A percentile compares a stretch with the other conserved stretches of the same genome.
Conservation (phyloP, 176 grass and related monocot species). For the Metroxylon sagu region DNA sequence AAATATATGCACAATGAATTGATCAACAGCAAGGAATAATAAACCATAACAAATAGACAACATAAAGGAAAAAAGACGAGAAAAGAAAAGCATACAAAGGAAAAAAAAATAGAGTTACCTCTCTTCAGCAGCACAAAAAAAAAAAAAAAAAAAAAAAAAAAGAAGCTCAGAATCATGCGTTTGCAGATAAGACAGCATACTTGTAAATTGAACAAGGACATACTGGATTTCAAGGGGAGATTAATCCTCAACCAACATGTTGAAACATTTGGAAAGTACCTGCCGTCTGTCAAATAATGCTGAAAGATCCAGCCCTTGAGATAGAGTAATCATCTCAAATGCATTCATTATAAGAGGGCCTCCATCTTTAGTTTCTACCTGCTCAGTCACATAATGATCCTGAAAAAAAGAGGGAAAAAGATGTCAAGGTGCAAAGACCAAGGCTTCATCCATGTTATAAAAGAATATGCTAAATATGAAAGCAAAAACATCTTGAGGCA, state of each 20-base stretch:
- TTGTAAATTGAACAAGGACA: no score
- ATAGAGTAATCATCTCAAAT: slow-evolving; percentile 98
- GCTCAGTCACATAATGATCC: slow-evolving; percentile 82
- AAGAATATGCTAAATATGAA: neutral
- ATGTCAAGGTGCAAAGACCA: slow-evolving; percentile 11
- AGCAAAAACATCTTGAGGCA: neutral
- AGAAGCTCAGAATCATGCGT: no score
- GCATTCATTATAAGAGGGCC: slow-evolving; percentile 98
- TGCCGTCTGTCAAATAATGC: slow-evolving; percentile 87
- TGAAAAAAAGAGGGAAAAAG: slow-evolving; percentile 31
- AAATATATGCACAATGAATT: no score
- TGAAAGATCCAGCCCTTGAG: slow-evolving; percentile 92
- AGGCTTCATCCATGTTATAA: neutral
- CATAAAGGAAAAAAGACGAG: neutral
- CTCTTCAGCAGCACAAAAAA: neutral
- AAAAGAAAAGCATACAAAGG: neutral
- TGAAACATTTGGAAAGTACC: slow-evolving; percentile 30
- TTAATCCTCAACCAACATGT: no score
- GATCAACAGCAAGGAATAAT: no score
- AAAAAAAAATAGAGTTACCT: neutral
- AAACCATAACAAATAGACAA: no score
- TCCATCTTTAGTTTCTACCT: slow-evolving; percentile 41
- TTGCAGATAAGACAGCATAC: no score
- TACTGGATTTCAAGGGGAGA: no score
- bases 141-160: no score